Evolutionary conservation across 2,329 filamentous ascomycete genomes (phyloP), one percentile per base, ranked within the genome.

Genomic region (Aspergillus sp.): DNA sequence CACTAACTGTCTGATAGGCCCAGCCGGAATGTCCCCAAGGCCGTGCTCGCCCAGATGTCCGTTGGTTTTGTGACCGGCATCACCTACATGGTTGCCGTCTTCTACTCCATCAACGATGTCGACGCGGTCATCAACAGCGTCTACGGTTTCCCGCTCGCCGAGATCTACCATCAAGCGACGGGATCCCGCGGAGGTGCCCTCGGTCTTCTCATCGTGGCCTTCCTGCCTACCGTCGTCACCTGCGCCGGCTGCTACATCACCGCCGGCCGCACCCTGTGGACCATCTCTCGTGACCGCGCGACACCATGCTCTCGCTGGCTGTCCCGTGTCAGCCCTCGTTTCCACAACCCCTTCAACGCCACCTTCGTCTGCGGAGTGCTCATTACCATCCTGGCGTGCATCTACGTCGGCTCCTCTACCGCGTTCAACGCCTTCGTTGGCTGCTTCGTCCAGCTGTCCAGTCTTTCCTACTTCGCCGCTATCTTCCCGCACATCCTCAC

Each of bases 221-320:
- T 82, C 63, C 65, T 81, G 6, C 79, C 79, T 10, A 83, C 82
- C 2, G 67, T 81, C 29, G 67, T 84, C 34, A 85, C 81, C 38
- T 69, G 69, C 29, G 60, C 69, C 36, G 83, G 84, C 9, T 78
- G 75, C 55, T 85, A 82, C 66, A 81, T 86, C 56, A 85, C 83
- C 1, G 74, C 78, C 0, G 81, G 84, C n/a, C 80, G 85, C 6
- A 83, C 81, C 55, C 74, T 87, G 3, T 88, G 84, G 84, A 73
- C 71, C 10, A 62, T 75, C 29, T 81, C 83, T 34, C 79, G 84
- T 29, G 84, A 87, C 64, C 78, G 81, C 36, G 83, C 83, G 2
- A 83, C 84, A 2, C 84, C 84, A 0, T 81, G 84, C 62, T 75
- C 78, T 1, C 51, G 62, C 10, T 71, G 81, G 67, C 80, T 86